Evolutionary conservation across 805 yeast species (phyloP).

Genomic region (Wickerhamomyces silvicola): DNA sequence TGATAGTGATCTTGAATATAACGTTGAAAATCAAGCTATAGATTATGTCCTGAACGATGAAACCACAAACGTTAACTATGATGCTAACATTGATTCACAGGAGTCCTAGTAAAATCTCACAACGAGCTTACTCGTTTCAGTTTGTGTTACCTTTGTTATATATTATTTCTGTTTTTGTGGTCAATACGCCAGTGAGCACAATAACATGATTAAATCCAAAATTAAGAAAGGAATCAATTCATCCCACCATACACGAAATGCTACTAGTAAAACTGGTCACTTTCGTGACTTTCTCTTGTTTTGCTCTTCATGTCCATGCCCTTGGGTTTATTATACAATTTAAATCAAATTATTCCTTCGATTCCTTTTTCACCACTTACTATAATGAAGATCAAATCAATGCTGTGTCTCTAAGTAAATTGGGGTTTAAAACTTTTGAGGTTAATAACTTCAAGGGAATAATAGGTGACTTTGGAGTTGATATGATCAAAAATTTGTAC

Average conservation of each 20-base stretch:
- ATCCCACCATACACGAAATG: no score
- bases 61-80: conserved; percentile 1
- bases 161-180: no score
- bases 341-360: conserved; percentile 13
- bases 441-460: conserved; percentile 30
- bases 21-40: conserved; percentile 3
- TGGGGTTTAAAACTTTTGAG: conserved; percentile 17
- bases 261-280: no score
- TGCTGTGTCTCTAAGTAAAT: conserved; percentile 8
- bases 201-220: no score
- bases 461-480: conserved; percentile 29
- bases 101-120: no score
- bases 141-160: no score
- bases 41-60: conserved; percentile 5
- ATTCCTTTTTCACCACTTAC: conserved; percentile 12
- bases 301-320: conserved; percentile 5
- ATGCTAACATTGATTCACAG: background rate
- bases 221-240: no score
- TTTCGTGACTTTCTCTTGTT: background rate
- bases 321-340: conserved; percentile 23
- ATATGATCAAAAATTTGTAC: conserved; percentile 25
- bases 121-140: no score
- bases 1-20: conserved; percentile 1
- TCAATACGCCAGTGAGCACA: no score
- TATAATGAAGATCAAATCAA: conserved; percentile 7